Base-by-base conservation (phyloP, 2,329 filamentous ascomycete species). In the Karstenula rhodostoma region DNA sequence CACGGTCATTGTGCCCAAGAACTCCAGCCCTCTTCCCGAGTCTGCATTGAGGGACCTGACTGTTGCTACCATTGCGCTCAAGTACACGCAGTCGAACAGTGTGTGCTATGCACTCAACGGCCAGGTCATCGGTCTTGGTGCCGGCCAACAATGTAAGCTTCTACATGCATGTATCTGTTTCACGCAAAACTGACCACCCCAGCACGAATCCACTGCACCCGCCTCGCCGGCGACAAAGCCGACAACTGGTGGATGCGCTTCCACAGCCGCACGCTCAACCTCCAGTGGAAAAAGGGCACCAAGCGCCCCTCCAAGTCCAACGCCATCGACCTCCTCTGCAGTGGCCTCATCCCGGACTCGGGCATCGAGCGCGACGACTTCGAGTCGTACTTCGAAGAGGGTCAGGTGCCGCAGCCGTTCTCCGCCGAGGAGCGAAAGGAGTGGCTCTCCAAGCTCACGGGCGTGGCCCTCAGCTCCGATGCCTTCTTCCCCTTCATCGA, bases 161-260 rank as follows among this genome's bases (percentile, higher is more conserved):
- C 4, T 25, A 19, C 5, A 25, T 32, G 27, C 25, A 33, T 29
- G 3, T 9, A 3, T 32, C 6, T 2, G 4, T 15, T 17, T 25
- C 2, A 49, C 2, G 23, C 33, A 8, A 27, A 12, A 22, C 25
- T 25, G 0, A 46, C 4, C 6, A 8, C 22, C 9, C 37, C 69
- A 77, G 75, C 92, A 63, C 91, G 95, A 70, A 99, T 99, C 71
- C 95, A 99, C 86, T 99, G 95, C 87, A 99, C 95, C 44, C 90
- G 95, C 67, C 88, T 99, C 54, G 95, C 95, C 12, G 95, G 95
- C 62, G 94, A 98, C 84, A 99, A 99, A 86, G 93, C 94, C 51
- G 95, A 99, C 81, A 97, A 96, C 85, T 98, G 94, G 94, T 99
- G 94, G 95, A 91, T 99, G 85, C 91, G 95, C 73, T 98, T 98